Evolutionary conservation across 1,284 basidiomycete species (phyloP), one percentile per base, ranked within the genome.

Genomic region (Irpex lacteus): DNA sequence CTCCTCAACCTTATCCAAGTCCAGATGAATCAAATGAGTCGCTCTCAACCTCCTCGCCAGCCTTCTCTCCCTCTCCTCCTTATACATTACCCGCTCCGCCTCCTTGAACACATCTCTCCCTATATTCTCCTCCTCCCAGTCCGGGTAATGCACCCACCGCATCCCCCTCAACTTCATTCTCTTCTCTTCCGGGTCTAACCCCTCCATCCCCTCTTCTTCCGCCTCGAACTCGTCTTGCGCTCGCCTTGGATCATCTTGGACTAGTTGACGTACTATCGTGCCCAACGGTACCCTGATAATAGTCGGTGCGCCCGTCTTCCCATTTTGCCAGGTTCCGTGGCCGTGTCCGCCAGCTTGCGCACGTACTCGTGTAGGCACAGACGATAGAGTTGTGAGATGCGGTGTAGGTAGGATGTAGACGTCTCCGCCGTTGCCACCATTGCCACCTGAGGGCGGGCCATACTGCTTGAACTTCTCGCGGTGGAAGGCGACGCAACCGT

Each of bases 401-500:
- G 88, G 81, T 0, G 90, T 89, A 1, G 95, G 91, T 55, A 87
- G 77, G 68, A 98, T 84, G 74, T 94, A 95, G 37, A 98, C 87
- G 67, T 92, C 88, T 1, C 93, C 95, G 32, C 96, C 96, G 56
- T 85, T 84, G 0, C 95, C 96, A 18, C 96, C 96, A 67, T 92
- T 91, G 0, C 95, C 96, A 1, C 96, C 96, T 8, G 92, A 94
- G 0, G 95, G 93, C 0, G 94, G 93, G 0, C 95, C 94, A 66
- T 87, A 85, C 0, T 89, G 85, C 65, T 85, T 86, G 76, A 83
- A 92, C 72, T 90, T 92, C 77, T 92, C 90, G 65, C 89, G 87
- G 70, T 92, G 88, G 69, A 95, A 94, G 2, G 92, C 91, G 13
- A 90, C 89, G 66, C 92, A 92, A 19, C 94, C 94, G 61, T 93